phyloP scores from a whole-genome alignment of 495 filamentous ascomycete genomes.

The Peziza echinospora region DNA sequence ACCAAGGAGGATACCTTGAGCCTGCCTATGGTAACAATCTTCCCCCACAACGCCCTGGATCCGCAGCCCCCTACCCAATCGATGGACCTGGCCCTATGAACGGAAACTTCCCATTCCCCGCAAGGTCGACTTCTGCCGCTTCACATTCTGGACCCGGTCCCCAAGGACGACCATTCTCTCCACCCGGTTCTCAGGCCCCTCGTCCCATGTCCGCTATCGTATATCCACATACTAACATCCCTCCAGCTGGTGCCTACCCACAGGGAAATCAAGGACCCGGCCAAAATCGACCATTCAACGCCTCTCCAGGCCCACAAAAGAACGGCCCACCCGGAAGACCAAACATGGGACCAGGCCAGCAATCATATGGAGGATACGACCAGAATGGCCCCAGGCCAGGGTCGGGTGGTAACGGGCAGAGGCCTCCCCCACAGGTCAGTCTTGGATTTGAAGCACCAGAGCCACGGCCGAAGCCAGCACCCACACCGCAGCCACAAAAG shows the following conservation, averaged over 20 bases:
- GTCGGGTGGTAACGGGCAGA: background rate
- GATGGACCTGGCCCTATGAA: conserved; percentile 8
- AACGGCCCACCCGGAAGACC: no score
- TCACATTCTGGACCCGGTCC: conserved; percentile 6
- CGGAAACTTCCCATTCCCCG: conserved; percentile 23
- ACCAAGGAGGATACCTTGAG: conserved; percentile 7
- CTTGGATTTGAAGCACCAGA: conserved; percentile 18
- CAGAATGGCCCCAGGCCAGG: conserved; percentile 1
- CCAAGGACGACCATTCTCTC: conserved; percentile 13
- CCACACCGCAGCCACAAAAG: conserved; percentile 11
- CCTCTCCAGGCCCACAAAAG: no score
- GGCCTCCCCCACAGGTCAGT: conserved; percentile 8
- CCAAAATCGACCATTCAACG: background rate
- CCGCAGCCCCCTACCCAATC: conserved; percentile 12
- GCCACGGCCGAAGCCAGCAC: conserved; percentile 1
- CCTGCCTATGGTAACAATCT: conserved; percentile 8
- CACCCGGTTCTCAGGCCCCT: conserved; percentile 10
- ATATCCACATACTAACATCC: background rate
- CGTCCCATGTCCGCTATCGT: conserved; percentile 2
- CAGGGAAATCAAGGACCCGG: background rate
- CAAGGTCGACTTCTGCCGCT: conserved; percentile 24
- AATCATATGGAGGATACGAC: conserved; percentile 7
- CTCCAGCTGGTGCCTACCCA: background rate
- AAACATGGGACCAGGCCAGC: conserved; percentile 6
- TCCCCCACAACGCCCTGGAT: conserved; percentile 12